Conservation (phyloP, 805 yeast species). For the Grigorovia humatica region DNA sequence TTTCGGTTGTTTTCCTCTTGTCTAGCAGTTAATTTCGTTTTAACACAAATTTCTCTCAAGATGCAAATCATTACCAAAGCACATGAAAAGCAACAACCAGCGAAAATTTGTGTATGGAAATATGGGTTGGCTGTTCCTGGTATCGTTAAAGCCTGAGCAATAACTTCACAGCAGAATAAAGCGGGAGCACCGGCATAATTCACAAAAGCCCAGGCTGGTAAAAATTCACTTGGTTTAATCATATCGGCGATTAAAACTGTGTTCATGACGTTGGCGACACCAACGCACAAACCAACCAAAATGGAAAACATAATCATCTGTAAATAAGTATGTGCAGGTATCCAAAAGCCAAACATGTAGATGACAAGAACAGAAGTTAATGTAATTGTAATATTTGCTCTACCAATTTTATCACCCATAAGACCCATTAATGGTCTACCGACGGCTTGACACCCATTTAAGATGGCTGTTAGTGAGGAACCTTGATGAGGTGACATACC, state of each 20-base stretch:
- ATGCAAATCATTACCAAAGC: conserved; percentile 35
- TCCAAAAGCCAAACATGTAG: conserved; percentile 38
- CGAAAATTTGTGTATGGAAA: conserved; percentile 47
- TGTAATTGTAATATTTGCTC: conserved; percentile 36
- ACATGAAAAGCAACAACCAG: conserved; percentile 39
- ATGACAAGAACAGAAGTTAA: conserved; percentile 30
- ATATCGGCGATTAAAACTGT: conserved; percentile 34
- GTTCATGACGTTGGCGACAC: conserved; percentile 36
- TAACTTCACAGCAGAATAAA: conserved; percentile 40
- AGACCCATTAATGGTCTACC: conserved; percentile 42
- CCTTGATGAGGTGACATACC: conserved; percentile 38
- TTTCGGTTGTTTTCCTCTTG: conserved; percentile 2
- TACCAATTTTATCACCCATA: conserved; percentile 35
- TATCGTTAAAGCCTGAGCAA: conserved; percentile 40
- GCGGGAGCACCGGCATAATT: conserved; percentile 25
- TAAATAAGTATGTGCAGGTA: conserved; percentile 33
- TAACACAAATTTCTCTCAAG: conserved; percentile 43
- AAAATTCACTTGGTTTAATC: conserved; percentile 29
- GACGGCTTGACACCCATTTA: conserved; percentile 37
- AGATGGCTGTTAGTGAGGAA: conserved; percentile 35
- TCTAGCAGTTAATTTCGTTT: conserved; percentile 27
- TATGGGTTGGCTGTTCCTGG: conserved; percentile 33
- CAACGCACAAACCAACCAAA: conserved; percentile 35
- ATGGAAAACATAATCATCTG: conserved; percentile 34
- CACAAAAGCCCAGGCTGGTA: conserved; percentile 31